phyloP scores from a whole-genome alignment of 345 rosid species.

The Populus deltoides region DNA sequence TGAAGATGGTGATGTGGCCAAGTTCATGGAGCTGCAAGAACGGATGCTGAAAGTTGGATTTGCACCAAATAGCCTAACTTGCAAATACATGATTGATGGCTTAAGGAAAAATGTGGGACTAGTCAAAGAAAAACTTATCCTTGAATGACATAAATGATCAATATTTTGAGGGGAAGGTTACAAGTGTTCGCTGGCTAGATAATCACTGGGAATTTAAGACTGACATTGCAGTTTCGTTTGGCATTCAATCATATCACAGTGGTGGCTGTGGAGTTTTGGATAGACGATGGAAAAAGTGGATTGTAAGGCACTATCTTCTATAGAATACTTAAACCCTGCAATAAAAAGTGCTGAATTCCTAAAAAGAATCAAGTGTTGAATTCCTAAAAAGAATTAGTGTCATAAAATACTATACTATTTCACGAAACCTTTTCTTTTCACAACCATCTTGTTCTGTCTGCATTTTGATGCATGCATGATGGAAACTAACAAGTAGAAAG shows the following conservation, averaged over 20 bases:
- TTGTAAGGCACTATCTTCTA: background rate
- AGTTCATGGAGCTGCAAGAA: constrained; percentile 57
- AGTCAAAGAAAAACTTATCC: background rate
- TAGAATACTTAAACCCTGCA: background rate
- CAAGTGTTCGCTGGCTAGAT: background rate
- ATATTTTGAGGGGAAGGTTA: background rate
- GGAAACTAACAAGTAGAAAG: background rate
- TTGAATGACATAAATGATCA: background rate
- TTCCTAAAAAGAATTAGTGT: background rate
- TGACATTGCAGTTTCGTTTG: background rate
- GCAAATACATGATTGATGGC: constrained; percentile 54
- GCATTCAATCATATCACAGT: too few species aligned
- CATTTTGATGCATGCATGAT: too few species aligned
- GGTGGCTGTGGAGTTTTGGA: background rate
- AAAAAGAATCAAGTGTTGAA: background rate
- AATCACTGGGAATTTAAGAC: background rate
- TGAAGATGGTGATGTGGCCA: constrained; percentile 45
- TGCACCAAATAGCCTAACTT: constrained; percentile 51
- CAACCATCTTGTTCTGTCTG: background rate
- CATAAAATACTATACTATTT: background rate
- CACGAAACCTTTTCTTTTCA: too few species aligned
- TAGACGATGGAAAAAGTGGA: background rate
- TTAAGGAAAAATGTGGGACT: constrained; percentile 22
- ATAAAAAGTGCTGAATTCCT: background rate
- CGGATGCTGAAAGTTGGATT: constrained; percentile 65